A percentile compares a stretch with the other conserved stretches of the same genome.
These are phyloP conservation scores for Agastache rugosa DNA, from an alignment of 257 asterid species.

Conservation along the genomic window DNA sequence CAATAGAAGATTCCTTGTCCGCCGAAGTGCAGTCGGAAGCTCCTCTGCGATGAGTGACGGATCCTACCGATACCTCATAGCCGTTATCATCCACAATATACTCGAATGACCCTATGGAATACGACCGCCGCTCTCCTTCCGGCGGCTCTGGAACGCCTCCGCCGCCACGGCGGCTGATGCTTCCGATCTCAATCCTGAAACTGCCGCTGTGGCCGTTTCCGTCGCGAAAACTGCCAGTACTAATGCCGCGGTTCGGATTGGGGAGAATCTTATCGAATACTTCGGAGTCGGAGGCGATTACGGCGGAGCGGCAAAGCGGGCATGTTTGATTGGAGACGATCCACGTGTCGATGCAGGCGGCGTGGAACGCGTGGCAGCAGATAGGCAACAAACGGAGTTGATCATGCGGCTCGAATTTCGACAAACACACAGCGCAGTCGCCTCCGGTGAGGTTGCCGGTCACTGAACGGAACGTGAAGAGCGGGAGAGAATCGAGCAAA, in stretches of 20 bases:
- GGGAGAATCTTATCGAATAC: constrained; percentile 54
- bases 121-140: constrained; percentile 61
- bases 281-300: constrained; percentile 61
- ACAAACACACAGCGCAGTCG: constrained; percentile 89
- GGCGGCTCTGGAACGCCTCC: constrained; percentile 35
- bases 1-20: constrained; percentile 66
- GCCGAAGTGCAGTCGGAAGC: constrained; percentile 54
- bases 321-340: constrained; percentile 73
- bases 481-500: constrained; percentile 66
- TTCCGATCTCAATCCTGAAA: constrained; percentile 80
- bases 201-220: constrained; percentile 54
- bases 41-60: constrained; percentile 55
- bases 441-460: constrained; percentile 67
- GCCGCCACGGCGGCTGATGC: constrained; percentile 61
- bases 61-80: constrained; percentile 65
- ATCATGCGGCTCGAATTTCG: constrained; percentile 74
- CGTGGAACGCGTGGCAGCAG: constrained; percentile 96
- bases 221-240: constrained; percentile 23
- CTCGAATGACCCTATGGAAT: constrained; percentile 82
- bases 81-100: constrained; percentile 70
- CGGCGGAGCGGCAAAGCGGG: constrained; percentile 89
- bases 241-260: constrained; percentile 15
- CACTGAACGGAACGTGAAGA: constrained; percentile 66
- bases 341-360: constrained; percentile 87
- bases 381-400: constrained; percentile 76